Percentiles rank a stretch among this genome's conserved stretches.
Conservation (phyloP, 768 basidiomycete species). For the Baorangia bicolor region DNA sequence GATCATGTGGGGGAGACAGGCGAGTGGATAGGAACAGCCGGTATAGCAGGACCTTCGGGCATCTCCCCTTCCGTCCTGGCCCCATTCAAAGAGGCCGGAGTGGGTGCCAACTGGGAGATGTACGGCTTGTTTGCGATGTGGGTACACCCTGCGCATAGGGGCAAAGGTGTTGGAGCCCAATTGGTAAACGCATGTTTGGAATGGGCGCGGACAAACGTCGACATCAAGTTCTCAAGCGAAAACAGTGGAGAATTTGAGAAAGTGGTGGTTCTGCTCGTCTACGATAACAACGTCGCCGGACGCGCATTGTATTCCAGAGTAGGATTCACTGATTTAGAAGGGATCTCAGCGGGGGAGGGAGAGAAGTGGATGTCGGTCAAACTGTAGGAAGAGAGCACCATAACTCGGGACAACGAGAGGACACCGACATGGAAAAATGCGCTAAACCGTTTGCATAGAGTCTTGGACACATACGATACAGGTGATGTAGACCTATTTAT, state of each 20-base stretch:
- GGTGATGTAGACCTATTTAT: background rate
- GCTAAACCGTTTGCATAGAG: background rate
- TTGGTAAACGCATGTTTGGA: constrained; percentile 21
- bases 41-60: constrained; percentile 14
- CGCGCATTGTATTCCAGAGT: constrained; percentile 19
- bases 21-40: constrained; percentile 24
- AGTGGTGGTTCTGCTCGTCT: constrained; percentile 17
- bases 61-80: background rate
- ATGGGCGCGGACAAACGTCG: constrained; percentile 24
- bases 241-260: constrained; percentile 7
- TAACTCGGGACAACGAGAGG: background rate
- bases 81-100: constrained; percentile 13
- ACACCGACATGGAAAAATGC: too few species aligned
- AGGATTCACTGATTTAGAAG: constrained; percentile 21
- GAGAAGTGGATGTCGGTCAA: constrained; percentile 22
- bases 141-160: constrained; percentile 29
- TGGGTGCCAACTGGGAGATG: constrained; percentile 16
- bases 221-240: constrained; percentile 4
- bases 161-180: constrained; percentile 18
- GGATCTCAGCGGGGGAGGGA: constrained; percentile 5
- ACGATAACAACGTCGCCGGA: constrained; percentile 14
- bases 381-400: constrained; percentile 29
- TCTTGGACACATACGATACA: background rate
- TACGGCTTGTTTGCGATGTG: constrained; percentile 27
- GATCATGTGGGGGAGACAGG: background rate